These are phyloP conservation scores for Marvania coccoides DNA, from an alignment of 139 green algal species.

Conservation along the genomic window DNA sequence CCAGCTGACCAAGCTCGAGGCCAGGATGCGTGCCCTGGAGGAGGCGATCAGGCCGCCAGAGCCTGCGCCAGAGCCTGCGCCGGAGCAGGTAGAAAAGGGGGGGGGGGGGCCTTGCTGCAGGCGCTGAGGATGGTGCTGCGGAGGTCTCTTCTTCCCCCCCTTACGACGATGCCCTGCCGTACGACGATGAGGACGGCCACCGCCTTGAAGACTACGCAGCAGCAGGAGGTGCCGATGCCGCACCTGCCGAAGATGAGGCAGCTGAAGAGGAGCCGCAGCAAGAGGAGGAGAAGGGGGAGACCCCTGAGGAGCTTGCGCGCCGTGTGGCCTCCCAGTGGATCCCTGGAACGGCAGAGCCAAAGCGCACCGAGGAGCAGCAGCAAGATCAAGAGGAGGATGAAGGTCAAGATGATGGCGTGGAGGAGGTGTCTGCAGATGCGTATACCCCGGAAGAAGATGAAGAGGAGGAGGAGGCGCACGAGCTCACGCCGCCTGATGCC, in stretches of 20 bases:
- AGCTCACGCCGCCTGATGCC: neutral
- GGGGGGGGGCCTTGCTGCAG: neutral
- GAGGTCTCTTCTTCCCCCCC: neutral
- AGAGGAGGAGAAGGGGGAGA: conserved; percentile 26
- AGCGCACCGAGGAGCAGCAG: neutral
- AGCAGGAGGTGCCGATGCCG: neutral
- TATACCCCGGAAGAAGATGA: neutral
- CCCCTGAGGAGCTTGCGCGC: conserved; percentile 32
- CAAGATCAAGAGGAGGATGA: conserved; percentile 3
- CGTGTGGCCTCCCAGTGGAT: conserved; percentile 39
- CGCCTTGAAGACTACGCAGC: neutral
- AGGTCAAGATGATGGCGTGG: conserved; percentile 16
- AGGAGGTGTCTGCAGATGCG: conserved; percentile 10
- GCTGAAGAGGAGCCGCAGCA: conserved; percentile 8
- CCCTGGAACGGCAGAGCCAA: conserved; percentile 13
- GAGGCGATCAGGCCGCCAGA: neutral
- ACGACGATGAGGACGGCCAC: neutral
- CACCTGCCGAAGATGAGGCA: conserved; percentile 5
- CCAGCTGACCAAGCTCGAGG: conserved; percentile 21
- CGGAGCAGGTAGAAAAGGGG: neutral
- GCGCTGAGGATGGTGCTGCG: neutral
- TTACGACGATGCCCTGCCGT: neutral
- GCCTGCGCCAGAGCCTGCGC: no score
- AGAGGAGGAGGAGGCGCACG: neutral
- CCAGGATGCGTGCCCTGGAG: conserved; percentile 29